These are phyloP conservation scores for Orbilia ellipsospora DNA, from an alignment of 2,329 filamentous ascomycete genomes.

Conservation along the genomic window DNA sequence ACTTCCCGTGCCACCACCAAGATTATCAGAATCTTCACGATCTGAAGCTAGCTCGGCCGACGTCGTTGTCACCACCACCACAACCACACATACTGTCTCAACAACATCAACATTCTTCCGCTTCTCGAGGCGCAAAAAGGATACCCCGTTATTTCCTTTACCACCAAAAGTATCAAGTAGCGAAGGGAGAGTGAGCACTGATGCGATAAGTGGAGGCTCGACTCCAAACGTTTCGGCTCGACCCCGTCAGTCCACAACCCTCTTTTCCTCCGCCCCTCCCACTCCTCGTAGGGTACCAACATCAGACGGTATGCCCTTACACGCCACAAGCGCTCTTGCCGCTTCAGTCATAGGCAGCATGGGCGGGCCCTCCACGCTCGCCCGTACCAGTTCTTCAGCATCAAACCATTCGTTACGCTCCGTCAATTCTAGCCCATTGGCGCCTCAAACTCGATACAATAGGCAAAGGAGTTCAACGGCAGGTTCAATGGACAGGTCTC, in stretches of 20 bases:
- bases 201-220: conserved; percentile 34
- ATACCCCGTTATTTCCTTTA: conserved; percentile 85
- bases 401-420: conserved; percentile 73
- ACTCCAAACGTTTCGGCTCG: conserved; percentile 33
- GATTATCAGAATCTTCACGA: conserved; percentile 85
- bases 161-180: conserved; percentile 72
- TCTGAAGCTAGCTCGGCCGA: conserved; percentile 86
- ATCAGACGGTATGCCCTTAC: conserved; percentile 25
- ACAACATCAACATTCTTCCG: conserved; percentile 81
- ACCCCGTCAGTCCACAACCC: conserved; percentile 21
- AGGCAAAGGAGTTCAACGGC: conserved; percentile 80
- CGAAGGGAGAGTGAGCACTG: conserved; percentile 59
- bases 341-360: conserved; percentile 58
- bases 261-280: conserved; percentile 38
- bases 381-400: conserved; percentile 71
- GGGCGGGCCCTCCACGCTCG: conserved; percentile 64
- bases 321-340: conserved; percentile 63
- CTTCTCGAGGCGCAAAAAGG: conserved; percentile 79
- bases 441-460: conserved; percentile 47
- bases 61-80: conserved; percentile 69
- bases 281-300: conserved; percentile 42
- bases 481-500: conserved; percentile 74
- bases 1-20: conserved; percentile 72
- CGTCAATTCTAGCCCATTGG: conserved; percentile 40
- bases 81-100: conserved; percentile 72